A percentile compares a stretch with the other conserved stretches of the same genome.
Evolutionary conservation across 495 filamentous ascomycete species (phyloP).

Genomic region (Pseudomonodictys pantanalensis): DNA sequence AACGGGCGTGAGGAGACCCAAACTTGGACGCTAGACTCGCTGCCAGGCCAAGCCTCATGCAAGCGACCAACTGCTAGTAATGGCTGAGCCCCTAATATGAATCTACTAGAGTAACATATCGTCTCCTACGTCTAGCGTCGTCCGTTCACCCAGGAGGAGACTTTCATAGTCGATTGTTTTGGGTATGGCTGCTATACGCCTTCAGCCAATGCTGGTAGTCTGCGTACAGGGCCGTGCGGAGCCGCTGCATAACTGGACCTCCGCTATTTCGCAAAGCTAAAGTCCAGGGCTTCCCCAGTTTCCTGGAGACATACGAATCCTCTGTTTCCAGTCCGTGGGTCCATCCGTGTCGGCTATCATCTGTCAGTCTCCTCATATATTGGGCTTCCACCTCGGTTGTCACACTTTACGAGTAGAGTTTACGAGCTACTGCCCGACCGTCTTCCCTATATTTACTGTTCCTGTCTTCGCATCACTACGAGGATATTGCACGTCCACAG

Average conservation of each 20-base stretch:
- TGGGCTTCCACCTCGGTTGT: too few relatives aligned
- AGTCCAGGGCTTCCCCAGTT: conserved; percentile 3
- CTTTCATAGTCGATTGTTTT: neutral
- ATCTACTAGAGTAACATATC: neutral
- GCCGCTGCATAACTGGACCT: conserved; percentile 9
- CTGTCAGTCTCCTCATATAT: neutral
- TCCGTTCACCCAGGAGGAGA: neutral
- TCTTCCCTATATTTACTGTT: neutral
- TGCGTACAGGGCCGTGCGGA: conserved; percentile 19
- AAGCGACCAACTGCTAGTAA: too few relatives aligned
- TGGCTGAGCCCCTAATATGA: neutral
- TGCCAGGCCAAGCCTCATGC: too few relatives aligned
- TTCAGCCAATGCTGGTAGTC: neutral
- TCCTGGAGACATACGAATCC: neutral
- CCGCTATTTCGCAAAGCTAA: conserved; percentile 15
- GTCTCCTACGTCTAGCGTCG: neutral
- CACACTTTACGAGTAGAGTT: too few relatives aligned
- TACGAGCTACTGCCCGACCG: too few relatives aligned
- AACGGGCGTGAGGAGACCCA: too few relatives aligned
- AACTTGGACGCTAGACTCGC: too few relatives aligned
- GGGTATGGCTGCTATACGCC: neutral
- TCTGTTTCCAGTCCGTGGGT: neutral
- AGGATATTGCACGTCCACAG: too few relatives aligned
- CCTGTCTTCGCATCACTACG: neutral
- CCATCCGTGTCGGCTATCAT: too few relatives aligned